Base-by-base conservation (phyloP, 2,329 filamentous ascomycete species). In the Simplicillium sp. region DNA sequence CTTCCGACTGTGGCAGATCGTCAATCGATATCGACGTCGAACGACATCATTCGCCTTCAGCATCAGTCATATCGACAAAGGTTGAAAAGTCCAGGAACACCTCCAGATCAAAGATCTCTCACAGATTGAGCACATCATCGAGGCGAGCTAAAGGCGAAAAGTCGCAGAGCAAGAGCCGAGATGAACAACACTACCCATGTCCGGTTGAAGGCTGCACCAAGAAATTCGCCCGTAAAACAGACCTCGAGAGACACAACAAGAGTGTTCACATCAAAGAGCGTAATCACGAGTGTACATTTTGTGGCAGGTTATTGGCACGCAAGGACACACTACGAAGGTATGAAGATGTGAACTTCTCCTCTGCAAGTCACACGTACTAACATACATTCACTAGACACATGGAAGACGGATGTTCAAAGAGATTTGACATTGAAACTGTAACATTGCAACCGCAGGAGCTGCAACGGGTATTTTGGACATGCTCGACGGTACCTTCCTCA, bases 271-370 rank as follows among this genome's bases (percentile, higher is more conserved):
- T 80, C 56, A 87, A 86, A 60, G 70, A 81, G 47, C 76, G 78
- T 41, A 80, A 81, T 49, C 80, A 81, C 58, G 69, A 69, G 44
- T 94, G 87, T 55, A 71, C 79, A 45, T 79, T 80, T 45, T 94
- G 87, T 54, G 72, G 73, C 28, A 72, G 77, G 40, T 69, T 73
- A 34, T 94, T 94, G 65, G 80, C 84, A 18, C 75, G 87, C 35
- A 88, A 87, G 57, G 87, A 94, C 53, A 92, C 86, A 1, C 67
- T 92, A n/a, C 67, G 80, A 62, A 82, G 87, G 85, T 87, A 62
- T 62, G 70, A 41, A 34, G 14, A 14, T 20, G 16, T 28, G 7
- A 17, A 9, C n/a, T n/a, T 37, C 25, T 32, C 17, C 33, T 29
- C 9, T 31, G n/a, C n/a, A n/a, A n/a, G n/a, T n/a, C n/a, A n/a